These are phyloP conservation scores for Curvularia sp. DNA, from an alignment of 2,329 filamentous ascomycete genomes.

Conservation along the genomic window DNA sequence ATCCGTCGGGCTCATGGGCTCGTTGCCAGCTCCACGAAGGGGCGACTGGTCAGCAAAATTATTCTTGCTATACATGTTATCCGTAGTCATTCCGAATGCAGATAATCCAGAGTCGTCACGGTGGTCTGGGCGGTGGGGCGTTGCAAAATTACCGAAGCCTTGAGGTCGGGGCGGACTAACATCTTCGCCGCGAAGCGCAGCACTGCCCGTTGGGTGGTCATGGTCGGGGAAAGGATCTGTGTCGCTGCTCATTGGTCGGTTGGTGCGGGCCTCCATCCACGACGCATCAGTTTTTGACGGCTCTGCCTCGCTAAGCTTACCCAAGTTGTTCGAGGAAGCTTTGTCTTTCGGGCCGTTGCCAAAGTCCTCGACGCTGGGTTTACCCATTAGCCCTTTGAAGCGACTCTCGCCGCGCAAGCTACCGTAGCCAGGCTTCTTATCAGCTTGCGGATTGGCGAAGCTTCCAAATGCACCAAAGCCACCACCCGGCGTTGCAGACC, in stretches of 20 bases:
- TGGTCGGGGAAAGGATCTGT: slow-evolving; percentile 78
- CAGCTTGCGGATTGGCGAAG: slow-evolving; percentile 68
- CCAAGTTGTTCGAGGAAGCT: slow-evolving; percentile 60
- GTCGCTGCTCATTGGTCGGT: slow-evolving; percentile 64
- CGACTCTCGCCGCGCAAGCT: slow-evolving; percentile 78
- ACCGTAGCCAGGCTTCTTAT: slow-evolving; percentile 75
- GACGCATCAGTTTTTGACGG: slow-evolving; percentile 57
- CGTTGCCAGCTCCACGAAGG: slow-evolving; percentile 60
- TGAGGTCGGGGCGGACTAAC: slow-evolving; percentile 62
- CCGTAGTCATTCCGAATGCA: slow-evolving; percentile 67
- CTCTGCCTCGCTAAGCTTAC: slow-evolving; percentile 62
- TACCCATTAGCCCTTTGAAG: slow-evolving; percentile 83
- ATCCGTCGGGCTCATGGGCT: slow-evolving; percentile 87
- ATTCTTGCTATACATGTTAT: slow-evolving; percentile 64
- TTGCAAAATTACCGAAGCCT: slow-evolving; percentile 54
- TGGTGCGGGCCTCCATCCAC: slow-evolving; percentile 59
- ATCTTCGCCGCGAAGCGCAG: slow-evolving; percentile 78
- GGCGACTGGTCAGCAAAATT: slow-evolving; percentile 65
- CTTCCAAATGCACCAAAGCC: slow-evolving; percentile 85
- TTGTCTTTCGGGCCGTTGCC: slow-evolving; percentile 62
- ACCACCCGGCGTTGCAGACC: slow-evolving; percentile 66
- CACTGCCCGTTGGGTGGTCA: slow-evolving; percentile 69
- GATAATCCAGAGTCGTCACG: slow-evolving; percentile 67
- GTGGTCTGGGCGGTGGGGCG: slow-evolving; percentile 57
- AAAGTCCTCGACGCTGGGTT: slow-evolving; percentile 74